Evolutionary conservation across 1,139 yeast species (phyloP), one percentile per base, ranked within the genome.

Genomic region (Nadsonia starkeyi-henricii): DNA sequence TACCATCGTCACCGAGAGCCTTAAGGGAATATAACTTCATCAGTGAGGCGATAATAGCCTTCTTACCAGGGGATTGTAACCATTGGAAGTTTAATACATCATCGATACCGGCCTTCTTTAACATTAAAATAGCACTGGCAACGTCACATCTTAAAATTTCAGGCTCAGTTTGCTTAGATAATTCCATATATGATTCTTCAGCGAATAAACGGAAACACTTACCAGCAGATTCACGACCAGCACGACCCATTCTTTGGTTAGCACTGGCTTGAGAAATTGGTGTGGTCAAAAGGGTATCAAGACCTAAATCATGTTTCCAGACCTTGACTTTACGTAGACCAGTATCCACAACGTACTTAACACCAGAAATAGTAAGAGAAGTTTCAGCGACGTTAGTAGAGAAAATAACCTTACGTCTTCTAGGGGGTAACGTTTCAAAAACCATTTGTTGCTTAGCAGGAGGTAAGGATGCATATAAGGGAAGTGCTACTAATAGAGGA

Each of bases 371-470:
- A 1, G 98, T 91, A 52, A 91, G 81, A 44, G 98, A 91, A 0
- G 98, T 93, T 68, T 91, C 98, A 1, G 98, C 98, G 57, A 91
- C 86, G 62, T 91, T 91, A 1, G 98, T 91, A 8, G 98, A 86
- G 51, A 91, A 67, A 41, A 91, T 85, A 37, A 91, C 80, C 61
- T 91, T 91, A 54, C 98, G 74, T 58, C 78, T 77, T 57, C 79
- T 68, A 26, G 69, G 60, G 17, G 77, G 74, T 2, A 85, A 65
- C 23, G 77, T 75, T 30, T 74, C 72, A 57, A 91, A 93, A 13
- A 89, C 89, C 54, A 73, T 72, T 59, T 81, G 78, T 62, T 91
- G 99, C 54, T 81, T 82, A 2, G 72, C 72, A 7, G 95, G 94
- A 1, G 97, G 82, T 49, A 91, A 73, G 0, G 97, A 94, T 0